Evolutionary conservation across 2,329 filamentous ascomycete species (phyloP).

Genomic region (Eurotiales sp.): DNA sequence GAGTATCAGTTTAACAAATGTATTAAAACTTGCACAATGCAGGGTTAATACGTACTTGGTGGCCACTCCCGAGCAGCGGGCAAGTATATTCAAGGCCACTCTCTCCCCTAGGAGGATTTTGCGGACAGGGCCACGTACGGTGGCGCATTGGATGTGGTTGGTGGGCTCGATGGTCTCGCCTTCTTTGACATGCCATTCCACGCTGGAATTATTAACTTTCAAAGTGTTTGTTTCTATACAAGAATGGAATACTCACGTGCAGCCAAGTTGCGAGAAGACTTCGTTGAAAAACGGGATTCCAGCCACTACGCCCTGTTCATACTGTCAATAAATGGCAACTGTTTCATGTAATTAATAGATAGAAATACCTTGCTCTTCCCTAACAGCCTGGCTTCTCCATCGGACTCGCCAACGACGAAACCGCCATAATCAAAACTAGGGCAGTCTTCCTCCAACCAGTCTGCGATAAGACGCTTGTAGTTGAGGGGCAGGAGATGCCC

Average conservation of each 20-base stretch:
- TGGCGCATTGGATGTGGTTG: slow-evolving; percentile 69
- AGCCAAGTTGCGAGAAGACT: slow-evolving; percentile 84
- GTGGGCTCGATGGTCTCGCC: slow-evolving; percentile 65
- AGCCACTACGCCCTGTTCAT: slow-evolving; percentile 69
- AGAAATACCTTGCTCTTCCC: slow-evolving; percentile 53
- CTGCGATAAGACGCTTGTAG: slow-evolving; percentile 74
- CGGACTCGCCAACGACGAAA: slow-evolving; percentile 75
- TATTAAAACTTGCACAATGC: neutral
- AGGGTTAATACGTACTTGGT: slow-evolving; percentile 46
- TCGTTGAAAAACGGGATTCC: slow-evolving; percentile 95
- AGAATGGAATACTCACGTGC: slow-evolving; percentile 52
- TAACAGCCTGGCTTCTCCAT: slow-evolving; percentile 46
- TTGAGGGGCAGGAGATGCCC: slow-evolving; percentile 76
- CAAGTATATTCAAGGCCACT: slow-evolving; percentile 85
- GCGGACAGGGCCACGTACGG: slow-evolving; percentile 78
- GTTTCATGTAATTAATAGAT: too few relatives aligned
- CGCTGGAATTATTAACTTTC: slow-evolving; percentile 39
- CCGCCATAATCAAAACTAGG: slow-evolving; percentile 96
- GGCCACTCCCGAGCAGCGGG: slow-evolving; percentile 87
- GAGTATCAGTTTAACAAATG: slow-evolving; percentile 6
- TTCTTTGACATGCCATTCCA: slow-evolving; percentile 82
- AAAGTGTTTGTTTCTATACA: neutral
- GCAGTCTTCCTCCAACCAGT: slow-evolving; percentile 94
- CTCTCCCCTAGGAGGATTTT: slow-evolving; percentile 86
- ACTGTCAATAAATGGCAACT: neutral